Evolutionary conservation across 306 rosid genomes (phyloP), one percentile per base, ranked within the genome.

Genomic region (Quercus cerris): DNA sequence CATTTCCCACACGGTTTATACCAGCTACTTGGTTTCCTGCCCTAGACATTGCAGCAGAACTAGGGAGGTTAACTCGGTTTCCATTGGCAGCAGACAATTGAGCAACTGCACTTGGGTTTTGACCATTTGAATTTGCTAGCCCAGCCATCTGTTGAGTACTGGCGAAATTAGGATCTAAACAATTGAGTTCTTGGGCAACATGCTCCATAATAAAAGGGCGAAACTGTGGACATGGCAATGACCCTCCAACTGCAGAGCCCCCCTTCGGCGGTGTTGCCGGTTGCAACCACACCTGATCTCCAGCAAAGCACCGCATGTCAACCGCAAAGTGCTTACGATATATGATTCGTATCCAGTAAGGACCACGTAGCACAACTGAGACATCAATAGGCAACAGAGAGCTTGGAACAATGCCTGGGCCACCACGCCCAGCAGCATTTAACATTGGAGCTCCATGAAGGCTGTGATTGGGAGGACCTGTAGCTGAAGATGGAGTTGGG

Each of bases 231-330:
- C 99, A 96, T 22, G 99, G 98, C 51, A 96, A 80, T 75, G 99
- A 96, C 70, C 98, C 99, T 82, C 99, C 99, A 79, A 91, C 68
- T 77, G 88, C 83, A 75, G 90, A 91, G 19, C 94, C 97, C 81
- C 90, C 98, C 81, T 90, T 91, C 56, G 99, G 97, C 18, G 98
- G 99, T 31, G 99, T 96, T 78, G 99, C 98, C 57, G 99, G 99
- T 87, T 96, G 99, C 88, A 96, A 75, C 99, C 99, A 96, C 51
- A 96, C 99, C 87, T 96, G 99, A 85, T 96, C 99, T 83, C 99
- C 99, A 4, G 99, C 97, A 87, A 93, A 93, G 90, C 99, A 96
- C 12, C 99, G 99, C 99, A 96, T 96, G 88, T 96, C 99, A 80
- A 96, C 98, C 18, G 99, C 94, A 83, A 96, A 96, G 62, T 93